Evolutionary conservation across 2,329 filamentous ascomycete species (phyloP), one percentile per base, ranked within the genome.

Genomic region (Knoxdaviesia capensis): DNA sequence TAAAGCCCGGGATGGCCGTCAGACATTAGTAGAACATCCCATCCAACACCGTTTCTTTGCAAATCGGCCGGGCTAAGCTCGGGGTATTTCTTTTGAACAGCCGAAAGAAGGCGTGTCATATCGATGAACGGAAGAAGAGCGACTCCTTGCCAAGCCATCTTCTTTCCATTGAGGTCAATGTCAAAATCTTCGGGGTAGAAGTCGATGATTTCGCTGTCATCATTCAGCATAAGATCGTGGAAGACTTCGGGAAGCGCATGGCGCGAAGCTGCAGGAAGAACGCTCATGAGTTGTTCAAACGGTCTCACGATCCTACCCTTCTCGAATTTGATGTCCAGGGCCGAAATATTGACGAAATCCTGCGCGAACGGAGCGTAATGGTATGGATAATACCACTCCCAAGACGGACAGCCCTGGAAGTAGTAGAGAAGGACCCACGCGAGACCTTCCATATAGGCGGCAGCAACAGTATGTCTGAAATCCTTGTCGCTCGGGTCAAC

Each of bases 351-450:
- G 45, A 81, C 78, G 57, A 98, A 98, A 58, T 98, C 90, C 41
- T 86, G 82, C 3, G 90, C 90, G 56, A 98, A 98, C 4, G 92
- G 90, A 1, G 90, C 92, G 56, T 98, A 98, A 56, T 98, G 90
- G 54, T 96, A 93, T 1, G 90, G 90, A 54, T 94, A 98, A 57
- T 90, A 98, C 90, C 90, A 98, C 41, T 88, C 92, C 90, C 92
- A 98, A 0, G 86, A 94, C 28, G 90, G 86, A 52, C 90, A 98
- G 30, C 90, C 90, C 59, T 98, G 90, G 59, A 94, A 94, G 58
- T 98, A 98, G 60, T 98, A 98, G 34, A 87, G 68, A 41, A 98
- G 65, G 35, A 98, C 90, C 90, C 92, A 98, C 28, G 81, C 81
- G 7, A 98, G 70, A 34, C 90, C 90, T 63, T 96, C 86, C 8